Percentiles rank a stretch among this genome's conserved stretches.
Conservation (phyloP, 2,329 filamentous ascomycete species). For the Cadophora sp. region DNA sequence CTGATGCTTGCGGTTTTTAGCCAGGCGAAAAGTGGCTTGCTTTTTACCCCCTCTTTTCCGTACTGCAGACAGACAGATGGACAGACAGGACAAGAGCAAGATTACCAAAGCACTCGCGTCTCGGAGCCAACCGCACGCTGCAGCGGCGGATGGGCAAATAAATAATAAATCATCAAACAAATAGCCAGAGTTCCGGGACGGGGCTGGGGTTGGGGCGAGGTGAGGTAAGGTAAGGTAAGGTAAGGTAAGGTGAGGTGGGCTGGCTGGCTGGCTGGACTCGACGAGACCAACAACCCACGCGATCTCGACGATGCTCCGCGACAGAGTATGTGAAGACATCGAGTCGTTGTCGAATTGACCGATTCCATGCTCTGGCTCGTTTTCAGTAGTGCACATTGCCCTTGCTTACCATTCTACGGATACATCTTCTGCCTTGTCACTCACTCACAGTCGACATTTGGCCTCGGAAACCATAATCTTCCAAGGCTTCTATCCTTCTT, state of each 20-base stretch:
- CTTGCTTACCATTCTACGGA: background rate
- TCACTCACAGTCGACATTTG: too few species aligned
- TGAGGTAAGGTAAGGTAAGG: background rate
- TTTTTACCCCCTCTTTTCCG: slow-evolving; percentile 16
- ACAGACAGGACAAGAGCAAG: too few species aligned
- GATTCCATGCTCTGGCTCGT: background rate
- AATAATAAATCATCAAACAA: background rate
- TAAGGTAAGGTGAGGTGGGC: background rate
- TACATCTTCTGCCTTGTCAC: too few species aligned
- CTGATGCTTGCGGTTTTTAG: slow-evolving; percentile 30
- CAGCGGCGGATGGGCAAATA: slow-evolving; percentile 9
- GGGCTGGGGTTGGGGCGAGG: background rate
- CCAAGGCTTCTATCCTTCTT: slow-evolving; percentile 1
- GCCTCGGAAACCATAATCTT: background rate
- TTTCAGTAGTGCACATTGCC: background rate
- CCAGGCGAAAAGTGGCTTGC: slow-evolving; percentile 23
- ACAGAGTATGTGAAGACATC: background rate
- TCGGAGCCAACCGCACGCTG: slow-evolving; percentile 7
- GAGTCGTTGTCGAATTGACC: background rate
- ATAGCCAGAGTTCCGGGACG: slow-evolving; percentile 1
- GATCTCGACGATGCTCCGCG: background rate
- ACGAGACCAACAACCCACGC: background rate
- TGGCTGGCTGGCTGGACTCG: background rate
- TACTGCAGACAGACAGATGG: background rate
- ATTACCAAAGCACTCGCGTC: slow-evolving; percentile 2